Percentiles rank a stretch among this genome's conserved stretches.
These are phyloP conservation scores for Lepiota brunneoincarnata DNA, from an alignment of 768 basidiomycete genomes.

Conservation along the genomic window DNA sequence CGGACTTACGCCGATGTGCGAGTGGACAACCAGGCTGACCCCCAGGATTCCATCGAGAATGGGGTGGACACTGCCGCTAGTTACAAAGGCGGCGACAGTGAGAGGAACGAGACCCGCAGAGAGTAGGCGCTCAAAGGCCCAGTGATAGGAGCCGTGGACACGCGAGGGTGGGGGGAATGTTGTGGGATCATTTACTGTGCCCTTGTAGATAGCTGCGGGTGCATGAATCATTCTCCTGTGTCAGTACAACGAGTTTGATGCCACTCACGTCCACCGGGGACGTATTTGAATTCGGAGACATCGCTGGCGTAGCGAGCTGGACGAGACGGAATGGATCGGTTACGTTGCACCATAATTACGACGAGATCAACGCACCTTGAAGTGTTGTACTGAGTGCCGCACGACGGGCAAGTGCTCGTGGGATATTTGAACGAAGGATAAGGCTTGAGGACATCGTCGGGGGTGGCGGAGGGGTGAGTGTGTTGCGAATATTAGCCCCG, in stretches of 20 bases:
- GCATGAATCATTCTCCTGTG: background rate
- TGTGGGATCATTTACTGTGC: slow-evolving; percentile 94
- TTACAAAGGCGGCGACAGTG: slow-evolving; percentile 82
- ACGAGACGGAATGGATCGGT: slow-evolving; percentile 15
- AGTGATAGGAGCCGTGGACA: slow-evolving; percentile 86
- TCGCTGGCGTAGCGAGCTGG: slow-evolving; percentile 39
- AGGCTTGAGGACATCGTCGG: slow-evolving; percentile 48
- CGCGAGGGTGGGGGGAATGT: slow-evolving; percentile 81
- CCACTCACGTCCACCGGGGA: slow-evolving; percentile 71
- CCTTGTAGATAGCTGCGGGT: slow-evolving; percentile 73
- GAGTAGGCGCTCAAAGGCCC: slow-evolving; percentile 91
- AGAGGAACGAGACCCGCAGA: slow-evolving; percentile 86
- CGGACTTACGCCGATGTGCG: slow-evolving; percentile 84
- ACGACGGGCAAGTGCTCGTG: slow-evolving; percentile 41
- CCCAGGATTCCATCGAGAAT: slow-evolving; percentile 89
- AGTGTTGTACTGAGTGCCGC: slow-evolving; percentile 35
- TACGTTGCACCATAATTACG: background rate
- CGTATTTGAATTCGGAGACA: slow-evolving; percentile 37
- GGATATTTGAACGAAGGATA: slow-evolving; percentile 46
- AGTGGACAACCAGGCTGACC: slow-evolving; percentile 87
- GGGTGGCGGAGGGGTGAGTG: slow-evolving; percentile 16
- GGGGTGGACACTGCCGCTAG: slow-evolving; percentile 73
- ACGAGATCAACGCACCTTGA: slow-evolving; percentile 34
- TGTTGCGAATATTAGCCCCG: background rate
- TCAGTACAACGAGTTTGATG: background rate